Evolutionary conservation across 768 basidiomycete genomes (phyloP), one percentile per base, ranked within the genome.

Genomic region (button mushroom (Agaricus bisporus)): DNA sequence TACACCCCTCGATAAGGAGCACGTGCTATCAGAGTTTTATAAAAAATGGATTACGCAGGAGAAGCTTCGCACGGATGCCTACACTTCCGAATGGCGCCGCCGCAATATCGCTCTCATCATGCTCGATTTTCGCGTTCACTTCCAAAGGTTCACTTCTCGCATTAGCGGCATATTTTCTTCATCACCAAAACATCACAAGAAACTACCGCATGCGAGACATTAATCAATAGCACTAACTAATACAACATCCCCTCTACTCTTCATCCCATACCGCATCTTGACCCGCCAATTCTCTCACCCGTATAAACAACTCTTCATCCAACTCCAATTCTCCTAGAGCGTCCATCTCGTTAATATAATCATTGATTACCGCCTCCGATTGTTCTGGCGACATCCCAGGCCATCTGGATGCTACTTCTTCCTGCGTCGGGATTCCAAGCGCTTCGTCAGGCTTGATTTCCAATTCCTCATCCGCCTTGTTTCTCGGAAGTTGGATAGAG

Each of bases 1-100:
- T 7, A 71, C 80, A 0, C 46, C 73, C 0, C 71, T 80, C 41
- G 79, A 80, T 61, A 83, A 76, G 60, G 88, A 92, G 64, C 68
- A 70, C n/a, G 83, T 84, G 0, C 72, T 91, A 22, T 84, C 87
- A 15, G 76, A 77, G 39, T 91, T 92, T 68, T 88, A 88, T 70
- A 73, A 68, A 45, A 76, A 78, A 58, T 93, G 91, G 91, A 72
- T 87, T 41, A 71, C 76, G 61, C 86, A 87, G 63, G 89, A 93
- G 68, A 72, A 71, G 29, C 58, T 63, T 2, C 75, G 78, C 28
- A 80, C 82, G 49, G 75, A 74, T 48, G 73, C 67, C 36, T 93
- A 91, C 65, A 82, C 81, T 2, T 59, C 65, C 22, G 81, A 86
- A 66, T 89, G 86, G 86, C 73, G 85, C 50, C 75, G 70, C 55